Percentiles rank a stretch among this genome's conserved stretches.
Conservation (phyloP, 441 rosid genomes). For the Gossypium lobatum region DNA sequence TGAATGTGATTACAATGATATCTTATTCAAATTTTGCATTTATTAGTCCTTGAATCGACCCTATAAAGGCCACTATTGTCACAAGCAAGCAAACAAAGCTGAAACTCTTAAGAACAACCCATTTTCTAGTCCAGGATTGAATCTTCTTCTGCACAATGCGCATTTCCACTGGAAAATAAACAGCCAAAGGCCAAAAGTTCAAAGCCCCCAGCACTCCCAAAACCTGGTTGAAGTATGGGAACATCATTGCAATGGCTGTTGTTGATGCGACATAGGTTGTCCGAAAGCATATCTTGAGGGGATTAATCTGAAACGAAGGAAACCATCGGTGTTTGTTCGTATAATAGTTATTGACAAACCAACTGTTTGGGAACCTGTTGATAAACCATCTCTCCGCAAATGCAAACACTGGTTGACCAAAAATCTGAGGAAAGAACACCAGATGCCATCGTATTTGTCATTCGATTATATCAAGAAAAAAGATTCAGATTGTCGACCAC, state of each 20-base stretch:
- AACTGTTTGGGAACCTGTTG: constrained; percentile 37
- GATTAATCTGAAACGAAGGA: constrained; percentile 34
- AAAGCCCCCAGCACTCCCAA: constrained; percentile 66
- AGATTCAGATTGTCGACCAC: neutral
- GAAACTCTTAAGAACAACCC: constrained; percentile 54
- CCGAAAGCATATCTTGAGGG: constrained; percentile 48
- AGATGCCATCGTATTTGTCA: neutral
- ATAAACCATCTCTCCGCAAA: constrained; percentile 42
- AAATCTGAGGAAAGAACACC: constrained; percentile 35
- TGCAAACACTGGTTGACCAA: constrained; percentile 60
- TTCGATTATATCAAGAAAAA: neutral
- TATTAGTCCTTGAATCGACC: constrained; percentile 51
- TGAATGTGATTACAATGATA: neutral
- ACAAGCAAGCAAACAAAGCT: constrained; percentile 55
- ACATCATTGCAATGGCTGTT: constrained; percentile 45
- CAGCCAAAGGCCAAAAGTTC: constrained; percentile 72
- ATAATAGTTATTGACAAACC: constrained; percentile 32
- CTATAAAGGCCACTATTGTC: constrained; percentile 40
- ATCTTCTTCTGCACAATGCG: constrained; percentile 59
- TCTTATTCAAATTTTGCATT: constrained; percentile 36
- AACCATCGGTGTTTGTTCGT: constrained; percentile 28
- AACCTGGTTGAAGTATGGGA: constrained; percentile 80
- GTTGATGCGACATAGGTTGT: constrained; percentile 50
- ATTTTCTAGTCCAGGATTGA: constrained; percentile 50
- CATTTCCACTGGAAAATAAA: constrained; percentile 85